Base-by-base conservation (phyloP, 495 filamentous ascomycete genomes). In the Tetracladium setigerum region DNA sequence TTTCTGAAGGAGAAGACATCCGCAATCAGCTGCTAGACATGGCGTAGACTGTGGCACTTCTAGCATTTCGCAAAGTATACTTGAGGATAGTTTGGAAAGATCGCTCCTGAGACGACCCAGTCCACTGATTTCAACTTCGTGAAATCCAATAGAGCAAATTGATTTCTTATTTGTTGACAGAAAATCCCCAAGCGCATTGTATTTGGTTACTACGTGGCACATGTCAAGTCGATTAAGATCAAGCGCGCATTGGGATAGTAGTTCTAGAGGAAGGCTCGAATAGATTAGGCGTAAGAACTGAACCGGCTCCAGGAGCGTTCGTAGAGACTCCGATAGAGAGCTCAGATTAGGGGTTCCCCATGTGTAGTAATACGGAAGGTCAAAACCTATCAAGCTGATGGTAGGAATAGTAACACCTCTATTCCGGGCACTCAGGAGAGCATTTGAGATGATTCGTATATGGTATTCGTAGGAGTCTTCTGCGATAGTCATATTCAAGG, bases 21-120 rank as follows among this genome's bases (percentile, higher is more conserved):
- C 46, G 30, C 38, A 49, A 49, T 49, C 15, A 49, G 22, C 46
- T 49, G 46, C 39, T 49, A 37, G 46, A 32, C 46, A 43, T 49
- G 17, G 30, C 46, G 31, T 18, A 17, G 38, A 49, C 38, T 42
- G 37, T 49, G 38, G 31, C 38, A 49, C 46, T 16, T 49, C 24
- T 35, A 49, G 38, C 46, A 49, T 49, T 17, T 42, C 27, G 38
- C 46, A 49, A 34, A 49, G 38, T 30, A 42, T 41, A 49, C 46
- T 43, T 43, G 46, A 24, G 17, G 46, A 33, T 30, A 49, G 22
- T 24, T 41, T 15, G 31, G 14, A 18, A 34, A 18, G 41, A 22
- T 41, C n/a, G 34, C 30, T 41, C 38, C 30, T 14, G 11, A 41
- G 38, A 10, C 16, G 30, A 14, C 38, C 27, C 39, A 31, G 17